A percentile compares a stretch with the other conserved stretches of the same genome.
phyloP scores from a whole-genome alignment of 164 flowering plant species.

The Vitis vinifera region DNA sequence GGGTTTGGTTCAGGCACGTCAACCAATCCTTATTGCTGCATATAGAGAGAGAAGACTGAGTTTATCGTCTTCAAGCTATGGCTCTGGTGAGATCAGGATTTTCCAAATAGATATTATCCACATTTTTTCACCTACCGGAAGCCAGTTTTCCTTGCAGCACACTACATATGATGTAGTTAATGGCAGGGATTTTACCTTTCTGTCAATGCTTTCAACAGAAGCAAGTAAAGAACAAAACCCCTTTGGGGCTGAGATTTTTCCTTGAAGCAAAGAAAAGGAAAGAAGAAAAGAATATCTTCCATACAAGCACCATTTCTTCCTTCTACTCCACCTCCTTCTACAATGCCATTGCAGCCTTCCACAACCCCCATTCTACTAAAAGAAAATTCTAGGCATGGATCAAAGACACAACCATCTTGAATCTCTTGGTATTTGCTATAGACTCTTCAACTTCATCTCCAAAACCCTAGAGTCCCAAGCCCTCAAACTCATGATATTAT shows the following conservation, averaged over 20 bases:
- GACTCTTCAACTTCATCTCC: slow-evolving; percentile 24
- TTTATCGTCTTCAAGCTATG: too few relatives aligned
- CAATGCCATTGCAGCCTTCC: background rate
- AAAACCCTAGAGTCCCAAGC: slow-evolving; percentile 18
- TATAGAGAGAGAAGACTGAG: too few relatives aligned
- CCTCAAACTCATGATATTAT: slow-evolving; percentile 20
- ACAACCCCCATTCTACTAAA: background rate
- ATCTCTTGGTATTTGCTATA: slow-evolving; percentile 16
- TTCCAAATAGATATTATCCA: too few relatives aligned
- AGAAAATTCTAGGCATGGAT: slow-evolving; percentile 19
- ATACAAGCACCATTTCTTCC: background rate
- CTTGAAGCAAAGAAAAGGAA: background rate
- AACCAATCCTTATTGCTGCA: too few relatives aligned
- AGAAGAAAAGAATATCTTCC: slow-evolving; percentile 8
- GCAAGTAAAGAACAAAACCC: background rate
- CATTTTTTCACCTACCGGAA: too few relatives aligned
- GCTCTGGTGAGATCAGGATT: background rate
- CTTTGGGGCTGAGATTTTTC: background rate
- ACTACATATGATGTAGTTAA: too few relatives aligned
- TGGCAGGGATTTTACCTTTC: background rate
- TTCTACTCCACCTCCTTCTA: background rate
- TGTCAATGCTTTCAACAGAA: slow-evolving; percentile 10
- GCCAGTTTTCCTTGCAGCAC: too few relatives aligned
- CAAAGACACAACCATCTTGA: slow-evolving; percentile 10
- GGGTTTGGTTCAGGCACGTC: too few relatives aligned